Base-by-base conservation (phyloP, 495 filamentous ascomycete genomes). In the Trypethelium eluteriae region DNA sequence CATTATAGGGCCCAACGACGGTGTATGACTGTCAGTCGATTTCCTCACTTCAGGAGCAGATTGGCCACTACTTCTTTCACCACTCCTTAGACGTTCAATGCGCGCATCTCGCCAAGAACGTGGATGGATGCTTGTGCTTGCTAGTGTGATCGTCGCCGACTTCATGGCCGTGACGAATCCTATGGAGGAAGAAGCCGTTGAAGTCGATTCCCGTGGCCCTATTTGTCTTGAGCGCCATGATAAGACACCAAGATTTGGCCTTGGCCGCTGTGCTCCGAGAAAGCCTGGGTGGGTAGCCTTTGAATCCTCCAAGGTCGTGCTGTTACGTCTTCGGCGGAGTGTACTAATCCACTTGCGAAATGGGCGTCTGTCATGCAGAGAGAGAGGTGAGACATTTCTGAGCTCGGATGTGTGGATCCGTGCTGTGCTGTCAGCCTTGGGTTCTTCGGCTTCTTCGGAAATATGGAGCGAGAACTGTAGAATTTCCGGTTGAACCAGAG, bases 81-180 rank as follows among this genome's bases (percentile, higher is more conserved):
- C 82, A 64, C 83, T 85, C 57, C 83, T 81, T 56, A 82, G 82
- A 53, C 64, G 76, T 79, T 73, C 76, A 83, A 67, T 77, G 85
- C 76, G 80, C 66, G 73, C 80, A 49, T 79, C 84, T 75, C 70
- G 79, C 63, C 80, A 81, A 44, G 89, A 89, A 50, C 83, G 81
- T 35, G 80, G 81, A 38, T 85, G 78, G 36, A 88, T 77, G 71
- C 89, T 92, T 62, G 83, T 80, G 62, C 86, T 90, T 12, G 86
- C 82, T 49, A 90, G 77, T 64, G 89, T 95, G 38, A 89, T 78
- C 56, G 86, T 89, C 46, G 88, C 86, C 32, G 91, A 93, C 71
- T 88, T 93, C 64, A 93, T 83, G 11, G 84, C 87, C 16, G 86
- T 84, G 34, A 96, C 83, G 65, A 90, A 88, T 7, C 79, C 85